A percentile compares a stretch with the other conserved stretches of the same genome.
These are phyloP conservation scores for Pseudogymnoascus sp. DNA, from an alignment of 2,329 filamentous ascomycete species.

Conservation along the genomic window DNA sequence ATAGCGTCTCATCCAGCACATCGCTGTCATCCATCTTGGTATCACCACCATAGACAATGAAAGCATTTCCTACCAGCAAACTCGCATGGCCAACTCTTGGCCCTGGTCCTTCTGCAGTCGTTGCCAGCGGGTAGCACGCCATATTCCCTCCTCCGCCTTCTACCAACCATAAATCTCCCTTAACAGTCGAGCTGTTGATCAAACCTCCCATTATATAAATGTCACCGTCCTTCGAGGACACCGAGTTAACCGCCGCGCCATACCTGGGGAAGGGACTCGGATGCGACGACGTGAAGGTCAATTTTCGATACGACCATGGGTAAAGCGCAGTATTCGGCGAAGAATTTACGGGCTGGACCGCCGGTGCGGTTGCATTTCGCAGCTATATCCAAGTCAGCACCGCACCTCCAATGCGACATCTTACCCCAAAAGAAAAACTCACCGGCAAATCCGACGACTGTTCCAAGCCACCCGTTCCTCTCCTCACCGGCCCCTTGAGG, in stretches of 20 bases:
- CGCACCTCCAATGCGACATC: not conserved
- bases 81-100: slow-evolving; percentile 91
- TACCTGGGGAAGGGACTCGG: slow-evolving; percentile 91
- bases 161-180: slow-evolving; percentile 96
- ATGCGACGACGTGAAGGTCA: slow-evolving; percentile 77
- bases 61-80: slow-evolving; percentile 92
- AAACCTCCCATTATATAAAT: slow-evolving; percentile 97
- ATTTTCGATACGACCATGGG: slow-evolving; percentile 85
- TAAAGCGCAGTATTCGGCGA: slow-evolving; percentile 75
- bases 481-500: slow-evolving; percentile 55
- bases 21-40: slow-evolving; percentile 95
- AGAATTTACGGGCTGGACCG: slow-evolving; percentile 28
- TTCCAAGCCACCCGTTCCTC: slow-evolving; percentile 35
- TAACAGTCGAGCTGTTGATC: slow-evolving; percentile 90
- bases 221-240: slow-evolving; percentile 91
- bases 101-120: slow-evolving; percentile 87
- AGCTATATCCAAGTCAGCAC: slow-evolving; percentile 33
- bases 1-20: slow-evolving; percentile 86
- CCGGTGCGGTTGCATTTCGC: slow-evolving; percentile 41
- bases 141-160: slow-evolving; percentile 80
- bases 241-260: slow-evolving; percentile 88
- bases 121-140: slow-evolving; percentile 84
- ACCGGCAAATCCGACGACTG: slow-evolving; percentile 33
- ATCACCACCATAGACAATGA: slow-evolving; percentile 97
- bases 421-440: slow-evolving; percentile 20